phyloP scores from a whole-genome alignment of 108 stramenopile species.

The Skeletonema grethae region DNA sequence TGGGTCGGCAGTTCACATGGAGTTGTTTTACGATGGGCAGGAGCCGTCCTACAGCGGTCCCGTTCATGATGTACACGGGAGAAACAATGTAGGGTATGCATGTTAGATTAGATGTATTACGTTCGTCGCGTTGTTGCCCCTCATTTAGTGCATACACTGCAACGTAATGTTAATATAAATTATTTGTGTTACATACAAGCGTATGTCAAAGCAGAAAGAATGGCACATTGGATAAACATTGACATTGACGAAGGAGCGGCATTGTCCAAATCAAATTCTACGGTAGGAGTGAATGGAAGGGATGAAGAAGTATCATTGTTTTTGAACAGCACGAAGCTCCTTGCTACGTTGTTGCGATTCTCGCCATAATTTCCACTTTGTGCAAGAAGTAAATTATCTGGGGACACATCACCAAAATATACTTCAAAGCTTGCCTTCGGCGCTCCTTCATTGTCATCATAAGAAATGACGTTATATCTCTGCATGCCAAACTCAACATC shows the following conservation, averaged over 20 bases:
- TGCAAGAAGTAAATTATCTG: conserved; percentile 31
- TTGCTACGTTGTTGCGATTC: conserved; percentile 21
- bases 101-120: conserved; percentile 3
- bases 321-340: conserved; percentile 42
- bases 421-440: conserved; percentile 38
- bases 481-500: conserved; percentile 37
- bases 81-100: conserved; percentile 5
- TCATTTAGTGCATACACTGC: background rate
- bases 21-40: conserved; percentile 29
- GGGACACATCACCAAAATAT: conserved; percentile 27
- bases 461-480: conserved; percentile 39
- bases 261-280: conserved; percentile 1
- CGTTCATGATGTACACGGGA: background rate
- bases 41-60: background rate
- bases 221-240: background rate
- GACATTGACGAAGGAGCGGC: background rate
- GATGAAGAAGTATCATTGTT: background rate
- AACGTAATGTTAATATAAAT: conserved; percentile 5
- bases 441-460: conserved; percentile 34
- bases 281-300: background rate
- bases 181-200: background rate
- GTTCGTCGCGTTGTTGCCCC: background rate
- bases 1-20: conserved; percentile 32
- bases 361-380: conserved; percentile 41
- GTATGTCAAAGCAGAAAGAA: background rate